These are phyloP conservation scores for Penicillium taxi DNA, from an alignment of 495 filamentous ascomycete genomes.

Conservation along the genomic window DNA sequence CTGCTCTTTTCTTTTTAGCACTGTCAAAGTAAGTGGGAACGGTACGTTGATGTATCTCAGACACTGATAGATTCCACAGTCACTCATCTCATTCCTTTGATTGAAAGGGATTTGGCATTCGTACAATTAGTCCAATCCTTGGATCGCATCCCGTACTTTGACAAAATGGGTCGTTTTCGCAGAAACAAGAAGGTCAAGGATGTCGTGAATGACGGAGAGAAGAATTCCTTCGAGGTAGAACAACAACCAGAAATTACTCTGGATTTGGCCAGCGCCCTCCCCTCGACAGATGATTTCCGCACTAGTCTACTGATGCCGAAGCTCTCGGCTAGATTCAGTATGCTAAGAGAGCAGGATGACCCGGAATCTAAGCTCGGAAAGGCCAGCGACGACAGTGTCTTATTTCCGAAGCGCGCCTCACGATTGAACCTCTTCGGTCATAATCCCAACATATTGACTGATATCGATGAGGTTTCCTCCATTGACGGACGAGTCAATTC, in stretches of 20 bases:
- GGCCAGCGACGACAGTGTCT: constrained; percentile 86
- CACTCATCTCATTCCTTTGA: no score
- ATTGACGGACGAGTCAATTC: constrained; percentile 55
- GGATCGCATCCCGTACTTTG: no score
- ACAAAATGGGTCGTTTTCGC: constrained; percentile 70
- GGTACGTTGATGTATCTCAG: no score
- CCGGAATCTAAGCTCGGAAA: constrained; percentile 80
- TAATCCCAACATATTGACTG: constrained; percentile 51
- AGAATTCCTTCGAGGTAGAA: constrained; percentile 41
- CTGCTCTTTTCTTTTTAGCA: constrained; percentile 14
- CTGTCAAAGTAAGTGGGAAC: no score
- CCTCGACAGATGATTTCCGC: constrained; percentile 83
- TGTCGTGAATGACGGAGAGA: constrained; percentile 34
- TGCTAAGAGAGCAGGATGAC: constrained; percentile 90
- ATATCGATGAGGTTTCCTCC: constrained; percentile 85
- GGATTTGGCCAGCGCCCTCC: constrained; percentile 66
- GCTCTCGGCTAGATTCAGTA: constrained; percentile 90
- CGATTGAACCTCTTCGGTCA: constrained; percentile 51
- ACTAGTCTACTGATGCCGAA: constrained; percentile 95
- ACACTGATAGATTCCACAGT: no score
- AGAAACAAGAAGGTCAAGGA: constrained; percentile 55
- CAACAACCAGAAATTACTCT: constrained; percentile 58
- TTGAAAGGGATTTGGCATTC: no score
- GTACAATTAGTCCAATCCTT: no score
- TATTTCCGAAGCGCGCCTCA: constrained; percentile 74